phyloP scores from a whole-genome alignment of 345 rosid species.

The Hypericum perforatum region DNA sequence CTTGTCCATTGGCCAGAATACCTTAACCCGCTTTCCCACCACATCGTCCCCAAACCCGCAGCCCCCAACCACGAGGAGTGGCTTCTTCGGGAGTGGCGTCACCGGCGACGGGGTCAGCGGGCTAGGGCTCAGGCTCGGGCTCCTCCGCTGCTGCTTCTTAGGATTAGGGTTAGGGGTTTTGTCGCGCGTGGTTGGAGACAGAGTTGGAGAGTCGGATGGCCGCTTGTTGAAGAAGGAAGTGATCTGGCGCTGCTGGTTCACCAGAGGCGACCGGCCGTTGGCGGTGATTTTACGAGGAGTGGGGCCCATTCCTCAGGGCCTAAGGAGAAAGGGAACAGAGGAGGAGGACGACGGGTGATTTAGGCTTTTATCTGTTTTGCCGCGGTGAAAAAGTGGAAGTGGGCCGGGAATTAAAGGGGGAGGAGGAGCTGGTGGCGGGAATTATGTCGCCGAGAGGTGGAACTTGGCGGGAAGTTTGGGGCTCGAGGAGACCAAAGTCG shows the following conservation, averaged over 20 bases:
- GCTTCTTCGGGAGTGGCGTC: conserved; percentile 44
- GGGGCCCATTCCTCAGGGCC: background rate
- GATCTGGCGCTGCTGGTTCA: conserved; percentile 81
- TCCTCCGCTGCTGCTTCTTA: conserved; percentile 20
- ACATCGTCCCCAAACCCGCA: conserved; percentile 46
- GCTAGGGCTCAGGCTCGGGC: conserved; percentile 29
- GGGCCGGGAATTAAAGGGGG: too few species aligned
- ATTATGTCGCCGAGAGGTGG: too few species aligned
- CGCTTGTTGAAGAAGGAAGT: conserved; percentile 69
- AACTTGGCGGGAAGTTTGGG: too few species aligned
- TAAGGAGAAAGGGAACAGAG: background rate
- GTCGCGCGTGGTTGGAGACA: conserved; percentile 30
- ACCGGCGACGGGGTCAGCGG: conserved; percentile 74
- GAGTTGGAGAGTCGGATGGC: conserved; percentile 31
- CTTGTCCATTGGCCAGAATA: conserved; percentile 93
- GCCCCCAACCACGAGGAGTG: conserved; percentile 54
- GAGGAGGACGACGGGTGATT: background rate
- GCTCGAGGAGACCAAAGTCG: too few species aligned
- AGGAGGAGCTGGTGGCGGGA: too few species aligned
- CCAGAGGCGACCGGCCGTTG: conserved; percentile 44
- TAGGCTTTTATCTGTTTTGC: too few species aligned
- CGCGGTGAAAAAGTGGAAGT: too few species aligned
- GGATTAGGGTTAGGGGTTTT: conserved; percentile 24
- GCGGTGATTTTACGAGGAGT: background rate
- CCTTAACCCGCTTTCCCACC: conserved; percentile 51